Evolutionary conservation across 495 filamentous ascomycete genomes (phyloP).

Genomic region (Niebla homalea): DNA sequence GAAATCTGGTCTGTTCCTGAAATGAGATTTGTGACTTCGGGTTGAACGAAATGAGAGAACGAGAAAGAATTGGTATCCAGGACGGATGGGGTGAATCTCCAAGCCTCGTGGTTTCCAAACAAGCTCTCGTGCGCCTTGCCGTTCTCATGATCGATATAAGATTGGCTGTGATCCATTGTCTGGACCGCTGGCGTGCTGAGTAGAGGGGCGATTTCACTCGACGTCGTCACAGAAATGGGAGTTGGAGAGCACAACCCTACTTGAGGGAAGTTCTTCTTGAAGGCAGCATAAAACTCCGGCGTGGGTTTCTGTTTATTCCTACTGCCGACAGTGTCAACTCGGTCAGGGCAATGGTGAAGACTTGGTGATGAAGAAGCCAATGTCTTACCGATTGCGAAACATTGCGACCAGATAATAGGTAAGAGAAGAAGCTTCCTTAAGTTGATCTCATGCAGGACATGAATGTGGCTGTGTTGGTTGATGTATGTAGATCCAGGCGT

Average conservation of each 20-base stretch:
- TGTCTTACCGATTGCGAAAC: slow-evolving; percentile 32
- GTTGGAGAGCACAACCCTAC: slow-evolving; percentile 28
- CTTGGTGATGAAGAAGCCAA: neutral
- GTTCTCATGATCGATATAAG: slow-evolving; percentile 35
- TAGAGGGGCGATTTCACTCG: slow-evolving; percentile 24
- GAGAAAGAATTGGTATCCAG: slow-evolving; percentile 74
- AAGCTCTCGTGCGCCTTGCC: slow-evolving; percentile 72
- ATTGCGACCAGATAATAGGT: slow-evolving; percentile 14
- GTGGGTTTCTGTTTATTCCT: slow-evolving; percentile 77
- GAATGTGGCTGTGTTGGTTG: slow-evolving; percentile 16
- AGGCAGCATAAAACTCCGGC: slow-evolving; percentile 70
- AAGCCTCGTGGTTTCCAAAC: slow-evolving; percentile 60
- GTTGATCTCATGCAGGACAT: slow-evolving; percentile 3
- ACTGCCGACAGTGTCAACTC: slow-evolving; percentile 27
- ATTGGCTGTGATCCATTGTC: slow-evolving; percentile 35
- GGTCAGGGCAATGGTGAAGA: neutral
- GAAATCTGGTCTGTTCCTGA: slow-evolving; percentile 69
- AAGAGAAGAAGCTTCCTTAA: neutral
- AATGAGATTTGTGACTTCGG: slow-evolving; percentile 74
- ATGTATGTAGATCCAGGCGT: neutral
- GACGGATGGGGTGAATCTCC: slow-evolving; percentile 76
- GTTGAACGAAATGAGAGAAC: slow-evolving; percentile 64
- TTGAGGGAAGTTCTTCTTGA: slow-evolving; percentile 67
- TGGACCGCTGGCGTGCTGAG: slow-evolving; percentile 27
- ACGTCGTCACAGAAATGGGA: slow-evolving; percentile 18